Percentiles rank a stretch among this genome's conserved stretches.
These are phyloP conservation scores for Nymphaea thermarum DNA, from an alignment of 164 flowering plant species.

Conservation along the genomic window DNA sequence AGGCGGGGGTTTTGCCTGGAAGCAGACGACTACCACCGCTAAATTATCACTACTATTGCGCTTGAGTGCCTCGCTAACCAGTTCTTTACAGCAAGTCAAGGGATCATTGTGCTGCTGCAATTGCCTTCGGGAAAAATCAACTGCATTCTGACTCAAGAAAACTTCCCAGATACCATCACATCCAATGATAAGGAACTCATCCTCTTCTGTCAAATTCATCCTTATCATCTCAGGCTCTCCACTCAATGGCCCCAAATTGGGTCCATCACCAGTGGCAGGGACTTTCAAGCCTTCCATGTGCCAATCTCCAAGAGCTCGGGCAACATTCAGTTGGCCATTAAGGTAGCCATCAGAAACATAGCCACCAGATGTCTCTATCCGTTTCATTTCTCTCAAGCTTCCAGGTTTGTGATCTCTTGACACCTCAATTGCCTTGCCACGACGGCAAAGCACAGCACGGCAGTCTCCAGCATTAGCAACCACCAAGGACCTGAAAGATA, in stretches of 20 bases:
- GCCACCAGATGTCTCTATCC: constrained; percentile 88
- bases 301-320: constrained; percentile 98
- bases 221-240: constrained; percentile 84
- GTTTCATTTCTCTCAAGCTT: constrained; percentile 44
- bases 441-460: constrained; percentile 84
- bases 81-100: constrained; percentile 52
- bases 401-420: constrained; percentile 89
- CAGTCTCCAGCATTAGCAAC: constrained; percentile 99
- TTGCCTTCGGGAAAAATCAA: constrained; percentile 77
- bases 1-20: constrained; percentile 66
- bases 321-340: constrained; percentile 82
- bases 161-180: constrained; percentile 99
- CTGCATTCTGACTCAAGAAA: constrained; percentile 86
- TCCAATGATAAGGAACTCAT: constrained; percentile 85
- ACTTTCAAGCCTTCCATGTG: constrained; percentile 84
- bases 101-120: constrained; percentile 93
- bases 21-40: constrained; percentile 76
- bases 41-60: constrained; percentile 78
- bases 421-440: constrained; percentile 93
- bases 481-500: constrained; percentile 48
- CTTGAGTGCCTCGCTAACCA: constrained; percentile 77
- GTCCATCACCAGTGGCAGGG: constrained; percentile 17
- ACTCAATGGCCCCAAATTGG: constrained; percentile 53
- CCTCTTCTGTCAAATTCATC: constrained; percentile 54
- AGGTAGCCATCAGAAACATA: constrained; percentile 74